phyloP scores from a whole-genome alignment of 2,329 filamentous ascomycete genomes.

The Curvularia eragrostidis region DNA sequence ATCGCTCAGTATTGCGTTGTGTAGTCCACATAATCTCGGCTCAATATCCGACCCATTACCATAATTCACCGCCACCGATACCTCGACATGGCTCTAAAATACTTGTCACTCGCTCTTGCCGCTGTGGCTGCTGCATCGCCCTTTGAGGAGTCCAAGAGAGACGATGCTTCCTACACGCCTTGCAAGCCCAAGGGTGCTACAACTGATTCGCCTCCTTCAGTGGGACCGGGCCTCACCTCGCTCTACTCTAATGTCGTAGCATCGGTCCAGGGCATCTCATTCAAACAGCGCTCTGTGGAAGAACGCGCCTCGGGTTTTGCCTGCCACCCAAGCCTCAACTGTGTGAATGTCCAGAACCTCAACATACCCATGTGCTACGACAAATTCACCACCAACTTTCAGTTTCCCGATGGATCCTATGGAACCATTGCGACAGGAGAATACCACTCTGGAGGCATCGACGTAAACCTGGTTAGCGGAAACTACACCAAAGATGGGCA shows the following conservation, averaged over 20 bases:
- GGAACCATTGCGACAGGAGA: constrained; percentile 55
- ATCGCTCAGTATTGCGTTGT: constrained; percentile 14
- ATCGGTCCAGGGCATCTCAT: constrained; percentile 46
- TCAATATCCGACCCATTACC: neutral
- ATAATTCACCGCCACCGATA: neutral
- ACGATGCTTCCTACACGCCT: constrained; percentile 41
- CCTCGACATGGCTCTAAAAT: constrained; percentile 33
- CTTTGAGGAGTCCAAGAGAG: constrained; percentile 28
- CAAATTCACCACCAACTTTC: constrained; percentile 60
- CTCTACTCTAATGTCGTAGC: constrained; percentile 46
- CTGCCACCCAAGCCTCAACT: constrained; percentile 49
- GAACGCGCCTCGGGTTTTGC: constrained; percentile 37
- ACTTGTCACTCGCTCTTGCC: constrained; percentile 34
- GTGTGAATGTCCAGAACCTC: constrained; percentile 51
- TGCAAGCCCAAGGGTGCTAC: constrained; percentile 49
- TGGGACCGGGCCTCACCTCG: constrained; percentile 45
- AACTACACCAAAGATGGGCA: constrained; percentile 51
- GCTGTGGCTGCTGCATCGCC: constrained; percentile 32
- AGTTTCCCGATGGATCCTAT: constrained; percentile 56
- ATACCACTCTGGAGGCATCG: constrained; percentile 51
- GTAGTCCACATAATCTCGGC: constrained; percentile 4
- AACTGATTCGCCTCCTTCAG: constrained; percentile 35
- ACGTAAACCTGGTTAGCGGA: constrained; percentile 55
- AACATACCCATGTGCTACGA: constrained; percentile 60
- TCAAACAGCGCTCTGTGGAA: constrained; percentile 37